A percentile compares a stretch with the other conserved stretches of the same genome.
phyloP scores from a whole-genome alignment of 148 eudicot genomes.

The Suaeda aralocaspica region DNA sequence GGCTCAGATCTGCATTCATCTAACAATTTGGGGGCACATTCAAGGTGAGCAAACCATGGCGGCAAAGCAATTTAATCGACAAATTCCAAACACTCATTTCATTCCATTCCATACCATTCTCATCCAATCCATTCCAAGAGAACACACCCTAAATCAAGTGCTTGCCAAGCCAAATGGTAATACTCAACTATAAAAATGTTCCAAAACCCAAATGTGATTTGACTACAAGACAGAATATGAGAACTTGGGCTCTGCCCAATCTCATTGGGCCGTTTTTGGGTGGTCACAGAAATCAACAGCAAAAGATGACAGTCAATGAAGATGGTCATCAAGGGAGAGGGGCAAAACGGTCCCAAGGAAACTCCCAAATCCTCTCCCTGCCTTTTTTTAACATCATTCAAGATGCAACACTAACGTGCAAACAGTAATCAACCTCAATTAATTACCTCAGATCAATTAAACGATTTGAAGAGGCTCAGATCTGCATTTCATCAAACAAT shows the following conservation, averaged over 20 bases:
- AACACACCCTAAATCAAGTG: too few relatives aligned
- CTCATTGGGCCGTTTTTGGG: conserved; percentile 17
- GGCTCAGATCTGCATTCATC: conserved; percentile 13
- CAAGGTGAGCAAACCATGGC: conserved; percentile 2
- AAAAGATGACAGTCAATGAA: neutral
- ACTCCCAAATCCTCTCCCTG: conserved; percentile 26
- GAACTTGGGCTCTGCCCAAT: neutral
- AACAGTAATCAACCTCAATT: too few relatives aligned
- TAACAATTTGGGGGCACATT: conserved; percentile 4
- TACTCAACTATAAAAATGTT: neutral
- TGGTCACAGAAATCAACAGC: conserved; percentile 24
- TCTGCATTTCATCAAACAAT: neutral
- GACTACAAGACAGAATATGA: too few relatives aligned
- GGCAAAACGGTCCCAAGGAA: conserved; percentile 26
- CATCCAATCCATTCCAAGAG: too few relatives aligned
- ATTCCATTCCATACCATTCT: too few relatives aligned
- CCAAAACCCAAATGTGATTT: neutral
- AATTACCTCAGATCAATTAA: too few relatives aligned
- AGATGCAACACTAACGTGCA: too few relatives aligned
- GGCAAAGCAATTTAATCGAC: conserved; percentile 4
- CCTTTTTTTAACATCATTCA: too few relatives aligned
- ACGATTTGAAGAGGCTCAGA: conserved; percentile 20
- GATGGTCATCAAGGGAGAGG: conserved; percentile 7
- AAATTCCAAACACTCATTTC: neutral
- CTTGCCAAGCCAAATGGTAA: conserved; percentile 9